Evolutionary conservation across 2,329 filamentous ascomycete species (phyloP).

Genomic region (Pseudogymnoascus sp.): DNA sequence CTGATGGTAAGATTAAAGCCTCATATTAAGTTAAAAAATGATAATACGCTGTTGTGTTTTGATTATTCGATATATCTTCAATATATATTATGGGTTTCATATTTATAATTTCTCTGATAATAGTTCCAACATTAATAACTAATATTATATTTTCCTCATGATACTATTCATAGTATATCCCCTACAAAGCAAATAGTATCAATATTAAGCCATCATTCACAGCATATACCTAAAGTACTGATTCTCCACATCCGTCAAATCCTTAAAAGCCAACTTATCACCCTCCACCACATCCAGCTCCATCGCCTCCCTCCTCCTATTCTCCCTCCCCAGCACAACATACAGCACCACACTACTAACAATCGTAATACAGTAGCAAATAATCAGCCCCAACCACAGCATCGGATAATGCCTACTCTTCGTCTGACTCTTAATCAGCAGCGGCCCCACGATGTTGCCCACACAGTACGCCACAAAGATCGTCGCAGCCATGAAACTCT

Average conservation of each 20-base stretch:
- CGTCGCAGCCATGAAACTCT: slow-evolving; percentile 64
- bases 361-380: slow-evolving; percentile 61
- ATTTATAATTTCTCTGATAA: not conserved
- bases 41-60: not conserved
- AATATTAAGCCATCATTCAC: slow-evolving; percentile 5
- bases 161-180: not conserved
- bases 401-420: slow-evolving; percentile 60
- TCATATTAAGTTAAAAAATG: not conserved
- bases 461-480: slow-evolving; percentile 71
- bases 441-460: slow-evolving; percentile 67
- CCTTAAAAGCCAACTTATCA: slow-evolving; percentile 56
- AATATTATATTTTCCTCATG: not conserved
- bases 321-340: slow-evolving; percentile 49
- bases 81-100: not conserved
- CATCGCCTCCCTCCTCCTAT: slow-evolving; percentile 40
- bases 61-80: not conserved
- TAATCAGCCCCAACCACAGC: slow-evolving; percentile 61
- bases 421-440: slow-evolving; percentile 59
- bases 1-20: not conserved
- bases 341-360: slow-evolving; percentile 47
- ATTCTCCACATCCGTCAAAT: slow-evolving; percentile 62
- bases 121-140: not conserved
- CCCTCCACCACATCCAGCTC: slow-evolving; percentile 50
- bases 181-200: not conserved
- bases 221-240: slow-evolving; percentile 51